A percentile compares a stretch with the other conserved stretches of the same genome.
Evolutionary conservation across 768 basidiomycete genomes (phyloP).

Genomic region (Austroboletus festivus): DNA sequence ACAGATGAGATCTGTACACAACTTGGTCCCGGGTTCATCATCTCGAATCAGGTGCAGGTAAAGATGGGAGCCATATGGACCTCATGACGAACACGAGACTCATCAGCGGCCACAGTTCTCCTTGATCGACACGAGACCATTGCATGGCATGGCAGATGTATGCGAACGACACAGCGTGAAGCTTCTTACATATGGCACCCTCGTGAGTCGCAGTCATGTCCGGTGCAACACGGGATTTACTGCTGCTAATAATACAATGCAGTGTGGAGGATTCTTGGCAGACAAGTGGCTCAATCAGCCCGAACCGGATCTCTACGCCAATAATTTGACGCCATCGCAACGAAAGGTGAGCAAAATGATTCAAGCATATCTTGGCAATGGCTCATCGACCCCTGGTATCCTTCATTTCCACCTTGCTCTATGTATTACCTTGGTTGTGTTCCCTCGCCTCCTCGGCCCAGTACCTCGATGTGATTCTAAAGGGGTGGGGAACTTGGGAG

Average conservation of each 20-base stretch:
- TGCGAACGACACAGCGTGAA: constrained; percentile 72
- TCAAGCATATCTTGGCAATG: background rate
- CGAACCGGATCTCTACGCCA: constrained; percentile 70
- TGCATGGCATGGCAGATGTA: constrained; percentile 74
- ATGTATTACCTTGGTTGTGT: background rate
- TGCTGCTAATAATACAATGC: constrained; percentile 9
- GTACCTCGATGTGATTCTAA: constrained; percentile 83
- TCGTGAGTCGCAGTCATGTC: constrained; percentile 53
- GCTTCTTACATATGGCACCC: constrained; percentile 76
- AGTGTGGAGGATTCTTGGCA: constrained; percentile 84
- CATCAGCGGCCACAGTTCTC: constrained; percentile 56
- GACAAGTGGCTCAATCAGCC: constrained; percentile 68
- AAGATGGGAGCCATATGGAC: constrained; percentile 3
- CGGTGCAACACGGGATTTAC: background rate
- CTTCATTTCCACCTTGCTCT: background rate
- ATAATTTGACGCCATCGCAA: constrained; percentile 73
- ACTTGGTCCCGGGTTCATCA: constrained; percentile 65
- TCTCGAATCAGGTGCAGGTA: constrained; percentile 85
- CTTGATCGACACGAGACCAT: constrained; percentile 72
- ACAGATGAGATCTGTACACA: constrained; percentile 80
- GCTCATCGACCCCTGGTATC: background rate
- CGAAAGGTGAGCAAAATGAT: constrained; percentile 56
- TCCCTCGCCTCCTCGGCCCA: constrained; percentile 26
- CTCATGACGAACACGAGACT: constrained; percentile 1
- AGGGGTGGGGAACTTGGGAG: constrained; percentile 75